phyloP scores from a whole-genome alignment of 1,284 basidiomycete species.

The Ceratobasidium sp. region DNA sequence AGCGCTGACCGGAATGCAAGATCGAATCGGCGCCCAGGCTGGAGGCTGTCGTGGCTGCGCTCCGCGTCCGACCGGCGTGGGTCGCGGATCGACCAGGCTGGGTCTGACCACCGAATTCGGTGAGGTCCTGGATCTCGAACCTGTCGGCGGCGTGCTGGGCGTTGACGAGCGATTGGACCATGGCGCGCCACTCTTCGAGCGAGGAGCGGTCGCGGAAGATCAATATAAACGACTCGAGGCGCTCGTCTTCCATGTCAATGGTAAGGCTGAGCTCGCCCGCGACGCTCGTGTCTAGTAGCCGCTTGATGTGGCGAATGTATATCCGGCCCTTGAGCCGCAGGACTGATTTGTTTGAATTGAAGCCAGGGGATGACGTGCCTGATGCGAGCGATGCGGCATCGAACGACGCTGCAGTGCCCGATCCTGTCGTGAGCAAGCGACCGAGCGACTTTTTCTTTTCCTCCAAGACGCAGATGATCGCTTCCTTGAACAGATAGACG shows the following conservation, averaged over 20 bases:
- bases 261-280: conserved; percentile 86
- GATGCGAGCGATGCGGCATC: conserved; percentile 55
- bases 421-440: conserved; percentile 59
- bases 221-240: conserved; percentile 90
- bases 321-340: conserved; percentile 93
- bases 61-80: background rate
- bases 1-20: conserved; percentile 51
- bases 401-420: conserved; percentile 52
- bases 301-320: conserved; percentile 90
- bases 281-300: conserved; percentile 79
- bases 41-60: conserved; percentile 25
- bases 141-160: conserved; percentile 43
- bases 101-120: conserved; percentile 40
- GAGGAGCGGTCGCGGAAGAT: conserved; percentile 91
- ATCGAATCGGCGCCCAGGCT: conserved; percentile 63
- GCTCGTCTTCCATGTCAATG: conserved; percentile 94
- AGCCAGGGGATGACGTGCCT: conserved; percentile 53
- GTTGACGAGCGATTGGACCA: conserved; percentile 60
- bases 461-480: conserved; percentile 94
- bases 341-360: conserved; percentile 68
- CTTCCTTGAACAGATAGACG: conserved; percentile 95
- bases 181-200: conserved; percentile 85
- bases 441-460: conserved; percentile 85
- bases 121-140: conserved; percentile 46
- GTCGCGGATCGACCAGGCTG: background rate